These are phyloP conservation scores for Bretziella fagacearum DNA, from an alignment of 2,329 filamentous ascomycete species.

Conservation along the genomic window DNA sequence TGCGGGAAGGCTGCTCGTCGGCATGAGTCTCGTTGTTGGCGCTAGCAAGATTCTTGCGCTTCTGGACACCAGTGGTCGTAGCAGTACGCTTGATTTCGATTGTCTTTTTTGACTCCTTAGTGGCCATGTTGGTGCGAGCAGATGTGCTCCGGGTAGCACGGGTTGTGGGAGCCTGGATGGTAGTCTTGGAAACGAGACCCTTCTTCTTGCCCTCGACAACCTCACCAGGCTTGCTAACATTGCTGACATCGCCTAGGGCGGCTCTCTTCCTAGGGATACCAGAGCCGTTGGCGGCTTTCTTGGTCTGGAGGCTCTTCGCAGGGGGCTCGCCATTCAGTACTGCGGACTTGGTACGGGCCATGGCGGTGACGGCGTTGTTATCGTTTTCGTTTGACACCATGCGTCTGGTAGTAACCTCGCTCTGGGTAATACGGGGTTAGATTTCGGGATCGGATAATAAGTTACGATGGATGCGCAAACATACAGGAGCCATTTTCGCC, in stretches of 20 bases:
- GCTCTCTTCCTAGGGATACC: constrained; percentile 52
- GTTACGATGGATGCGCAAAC: constrained; percentile 15
- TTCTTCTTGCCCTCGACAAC: constrained; percentile 66
- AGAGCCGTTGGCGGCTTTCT: constrained; percentile 42
- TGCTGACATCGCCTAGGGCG: constrained; percentile 87
- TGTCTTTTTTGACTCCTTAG: constrained; percentile 52
- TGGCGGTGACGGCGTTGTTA: constrained; percentile 70
- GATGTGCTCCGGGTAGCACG: constrained; percentile 47
- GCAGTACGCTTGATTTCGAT: constrained; percentile 53
- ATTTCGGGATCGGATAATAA: neutral
- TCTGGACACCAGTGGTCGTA: constrained; percentile 54
- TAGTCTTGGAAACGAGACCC: constrained; percentile 58
- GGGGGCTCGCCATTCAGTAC: constrained; percentile 42
- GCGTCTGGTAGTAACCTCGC: constrained; percentile 27
- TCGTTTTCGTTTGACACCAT: constrained; percentile 83
- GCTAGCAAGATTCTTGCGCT: constrained; percentile 45
- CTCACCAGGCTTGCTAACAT: constrained; percentile 64
- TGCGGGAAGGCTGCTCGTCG: constrained; percentile 38
- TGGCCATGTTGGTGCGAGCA: constrained; percentile 43
- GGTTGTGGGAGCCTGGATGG: constrained; percentile 55
- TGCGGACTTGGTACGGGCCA: constrained; percentile 85
- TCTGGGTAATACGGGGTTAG: constrained; percentile 8
- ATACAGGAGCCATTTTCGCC: constrained; percentile 25
- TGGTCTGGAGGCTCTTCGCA: constrained; percentile 47
- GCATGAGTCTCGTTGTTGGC: constrained; percentile 10